Conservation (phyloP, 129 eudicot species). For the Erigeron canadensis region DNA sequence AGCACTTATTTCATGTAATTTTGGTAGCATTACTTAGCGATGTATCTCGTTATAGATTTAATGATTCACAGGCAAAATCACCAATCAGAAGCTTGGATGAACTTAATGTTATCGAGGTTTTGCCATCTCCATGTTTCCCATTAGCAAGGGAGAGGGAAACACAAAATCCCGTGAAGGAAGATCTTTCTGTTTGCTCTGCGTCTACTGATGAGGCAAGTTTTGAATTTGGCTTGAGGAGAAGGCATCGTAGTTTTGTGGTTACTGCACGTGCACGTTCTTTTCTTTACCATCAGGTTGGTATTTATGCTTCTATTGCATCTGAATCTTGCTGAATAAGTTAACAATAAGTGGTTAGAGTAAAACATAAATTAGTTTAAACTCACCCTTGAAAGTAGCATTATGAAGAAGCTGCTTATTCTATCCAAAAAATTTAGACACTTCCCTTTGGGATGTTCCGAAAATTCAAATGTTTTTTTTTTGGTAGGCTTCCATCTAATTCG, state of each 20-base stretch:
- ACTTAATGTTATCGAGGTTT: constrained; percentile 68
- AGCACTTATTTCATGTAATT: not conserved
- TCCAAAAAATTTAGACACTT: too few relatives aligned
- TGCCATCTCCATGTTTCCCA: constrained; percentile 69
- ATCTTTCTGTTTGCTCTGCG: not conserved
- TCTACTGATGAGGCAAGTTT: constrained; percentile 36
- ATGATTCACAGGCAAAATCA: constrained; percentile 83
- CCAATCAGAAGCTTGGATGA: constrained; percentile 80
- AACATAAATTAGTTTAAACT: too few relatives aligned
- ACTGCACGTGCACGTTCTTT: constrained; percentile 89
- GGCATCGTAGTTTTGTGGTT: constrained; percentile 81
- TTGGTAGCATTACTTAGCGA: not conserved
- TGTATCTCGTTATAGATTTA: not conserved
- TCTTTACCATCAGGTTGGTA: constrained; percentile 90
- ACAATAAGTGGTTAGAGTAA: too few relatives aligned
- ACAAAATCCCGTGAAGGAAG: constrained; percentile 7
- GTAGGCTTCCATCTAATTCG: too few relatives aligned
- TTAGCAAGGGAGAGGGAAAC: constrained; percentile 46
- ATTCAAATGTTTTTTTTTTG: too few relatives aligned
- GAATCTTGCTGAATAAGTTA: not conserved
- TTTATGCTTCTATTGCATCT: constrained; percentile 3
- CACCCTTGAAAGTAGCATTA: too few relatives aligned
- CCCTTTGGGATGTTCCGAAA: too few relatives aligned
- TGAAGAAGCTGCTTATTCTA: too few relatives aligned
- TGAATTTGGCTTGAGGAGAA: constrained; percentile 73